These are phyloP conservation scores for Phyllosticta paracitricarpa DNA, from an alignment of 2,329 filamentous ascomycete genomes.

Conservation along the genomic window DNA sequence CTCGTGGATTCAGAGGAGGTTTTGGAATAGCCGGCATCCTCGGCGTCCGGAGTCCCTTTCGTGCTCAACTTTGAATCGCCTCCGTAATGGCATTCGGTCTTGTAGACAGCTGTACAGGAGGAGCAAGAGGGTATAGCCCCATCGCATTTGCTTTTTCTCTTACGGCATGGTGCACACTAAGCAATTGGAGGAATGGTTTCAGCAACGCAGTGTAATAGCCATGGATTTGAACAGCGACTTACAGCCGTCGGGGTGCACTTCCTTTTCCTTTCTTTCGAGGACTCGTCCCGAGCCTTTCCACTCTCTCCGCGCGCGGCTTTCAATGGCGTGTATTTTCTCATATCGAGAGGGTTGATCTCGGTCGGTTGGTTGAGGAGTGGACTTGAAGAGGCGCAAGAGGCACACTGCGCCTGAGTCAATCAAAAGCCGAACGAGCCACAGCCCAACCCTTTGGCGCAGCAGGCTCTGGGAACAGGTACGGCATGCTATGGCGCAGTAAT, in stretches of 20 bases:
- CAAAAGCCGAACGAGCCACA: background rate
- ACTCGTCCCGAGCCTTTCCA: background rate
- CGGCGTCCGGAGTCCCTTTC: conserved; percentile 20
- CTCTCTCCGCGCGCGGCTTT: background rate
- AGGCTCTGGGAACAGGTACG: background rate
- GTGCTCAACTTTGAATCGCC: conserved; percentile 33
- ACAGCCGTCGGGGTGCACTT: conserved; percentile 1
- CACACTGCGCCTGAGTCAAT: background rate
- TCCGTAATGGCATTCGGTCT: conserved; percentile 41
- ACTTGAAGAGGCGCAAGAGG: background rate
- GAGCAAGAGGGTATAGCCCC: conserved; percentile 39
- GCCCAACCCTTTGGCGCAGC: background rate
- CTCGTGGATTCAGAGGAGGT: conserved; percentile 15
- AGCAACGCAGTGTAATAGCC: background rate
- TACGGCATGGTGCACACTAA: conserved; percentile 39
- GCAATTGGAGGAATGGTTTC: conserved; percentile 18
- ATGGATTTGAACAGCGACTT: background rate
- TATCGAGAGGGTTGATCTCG: background rate
- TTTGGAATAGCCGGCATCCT: background rate
- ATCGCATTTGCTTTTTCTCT: conserved; percentile 45
- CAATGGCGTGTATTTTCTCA: background rate
- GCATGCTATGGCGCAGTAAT: background rate
- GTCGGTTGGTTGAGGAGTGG: background rate
- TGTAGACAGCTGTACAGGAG: conserved; percentile 42
- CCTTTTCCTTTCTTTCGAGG: background rate